Percentiles rank a stretch among this genome's conserved stretches.
These are phyloP conservation scores for Fulvia fulva DNA, from an alignment of 2,329 filamentous ascomycete species.

Conservation along the genomic window DNA sequence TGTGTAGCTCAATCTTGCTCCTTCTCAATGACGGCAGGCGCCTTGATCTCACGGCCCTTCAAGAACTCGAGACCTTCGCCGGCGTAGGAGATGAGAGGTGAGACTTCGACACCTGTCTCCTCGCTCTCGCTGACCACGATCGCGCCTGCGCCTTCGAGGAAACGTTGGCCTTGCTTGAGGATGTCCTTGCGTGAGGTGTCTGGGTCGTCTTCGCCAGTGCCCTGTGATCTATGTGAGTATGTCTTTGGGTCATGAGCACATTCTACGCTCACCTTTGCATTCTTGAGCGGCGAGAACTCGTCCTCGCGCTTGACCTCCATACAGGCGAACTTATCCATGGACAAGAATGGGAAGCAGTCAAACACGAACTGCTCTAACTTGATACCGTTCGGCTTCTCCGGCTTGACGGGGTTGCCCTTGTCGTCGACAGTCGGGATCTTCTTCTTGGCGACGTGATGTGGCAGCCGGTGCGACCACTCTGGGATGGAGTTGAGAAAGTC, in stretches of 20 bases:
- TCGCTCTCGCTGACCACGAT: constrained; percentile 62
- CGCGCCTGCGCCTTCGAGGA: constrained; percentile 75
- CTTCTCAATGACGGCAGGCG: constrained; percentile 61
- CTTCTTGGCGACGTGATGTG: constrained; percentile 95
- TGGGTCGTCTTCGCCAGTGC: constrained; percentile 86
- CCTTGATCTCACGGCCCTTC: constrained; percentile 56
- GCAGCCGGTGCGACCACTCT: constrained; percentile 76
- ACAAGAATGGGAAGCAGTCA: constrained; percentile 88
- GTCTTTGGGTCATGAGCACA: neutral
- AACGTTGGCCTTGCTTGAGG: constrained; percentile 81
- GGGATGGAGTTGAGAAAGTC: constrained; percentile 88
- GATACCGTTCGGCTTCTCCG: constrained; percentile 92
- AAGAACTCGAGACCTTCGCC: constrained; percentile 63
- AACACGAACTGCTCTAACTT: constrained; percentile 99
- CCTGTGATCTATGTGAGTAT: constrained; percentile 32
- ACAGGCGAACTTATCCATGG: constrained; percentile 85
- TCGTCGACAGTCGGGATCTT: constrained; percentile 86
- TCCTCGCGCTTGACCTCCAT: constrained; percentile 96
- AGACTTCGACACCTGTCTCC: constrained; percentile 75
- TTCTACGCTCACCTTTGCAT: constrained; percentile 50
- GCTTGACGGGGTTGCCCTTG: constrained; percentile 78
- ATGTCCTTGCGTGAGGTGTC: constrained; percentile 91
- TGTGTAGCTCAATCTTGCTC: constrained; percentile 34
- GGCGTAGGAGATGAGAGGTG: constrained; percentile 84
- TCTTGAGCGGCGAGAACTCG: constrained; percentile 97